Conservation (phyloP, 2,329 filamentous ascomycete genomes). For the Gaeumannomyces sp. region DNA sequence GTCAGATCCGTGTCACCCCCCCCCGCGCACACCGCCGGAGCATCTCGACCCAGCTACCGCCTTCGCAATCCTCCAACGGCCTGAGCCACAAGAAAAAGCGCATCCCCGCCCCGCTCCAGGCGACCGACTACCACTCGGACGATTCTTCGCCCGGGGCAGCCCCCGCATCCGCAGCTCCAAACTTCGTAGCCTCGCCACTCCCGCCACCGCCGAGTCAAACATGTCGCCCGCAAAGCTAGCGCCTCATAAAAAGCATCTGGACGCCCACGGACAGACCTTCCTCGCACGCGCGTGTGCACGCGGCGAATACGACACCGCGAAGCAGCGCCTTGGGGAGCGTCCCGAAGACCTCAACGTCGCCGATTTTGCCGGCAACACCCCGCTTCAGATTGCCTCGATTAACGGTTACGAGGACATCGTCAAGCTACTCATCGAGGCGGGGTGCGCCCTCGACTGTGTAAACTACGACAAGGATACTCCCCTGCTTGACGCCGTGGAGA, state of each 20-base stretch:
- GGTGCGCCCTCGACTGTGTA: slow-evolving; percentile 74
- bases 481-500: slow-evolving; percentile 92
- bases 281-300: slow-evolving; percentile 85
- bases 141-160: slow-evolving; percentile 56
- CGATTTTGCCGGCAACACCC: slow-evolving; percentile 95
- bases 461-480: slow-evolving; percentile 86
- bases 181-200: slow-evolving; percentile 48
- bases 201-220: slow-evolving; percentile 50
- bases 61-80: slow-evolving; percentile 46
- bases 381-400: slow-evolving; percentile 85
- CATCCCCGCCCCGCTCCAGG: slow-evolving; percentile 53
- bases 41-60: slow-evolving; percentile 54
- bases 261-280: slow-evolving; percentile 86
- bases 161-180: slow-evolving; percentile 54
- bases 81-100: slow-evolving; percentile 55
- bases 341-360: slow-evolving; percentile 83
- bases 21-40: slow-evolving; percentile 55
- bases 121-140: slow-evolving; percentile 62
- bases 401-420: slow-evolving; percentile 85
- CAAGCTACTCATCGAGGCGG: slow-evolving; percentile 74
- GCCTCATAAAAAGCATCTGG: slow-evolving; percentile 78
- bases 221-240: slow-evolving; percentile 63
- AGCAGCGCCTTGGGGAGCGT: slow-evolving; percentile 66
- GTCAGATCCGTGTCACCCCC: slow-evolving; percentile 56
- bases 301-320: slow-evolving; percentile 74